These are phyloP conservation scores for Annulohypoxylon bovei DNA, from an alignment of 495 filamentous ascomycete species.

Conservation along the genomic window DNA sequence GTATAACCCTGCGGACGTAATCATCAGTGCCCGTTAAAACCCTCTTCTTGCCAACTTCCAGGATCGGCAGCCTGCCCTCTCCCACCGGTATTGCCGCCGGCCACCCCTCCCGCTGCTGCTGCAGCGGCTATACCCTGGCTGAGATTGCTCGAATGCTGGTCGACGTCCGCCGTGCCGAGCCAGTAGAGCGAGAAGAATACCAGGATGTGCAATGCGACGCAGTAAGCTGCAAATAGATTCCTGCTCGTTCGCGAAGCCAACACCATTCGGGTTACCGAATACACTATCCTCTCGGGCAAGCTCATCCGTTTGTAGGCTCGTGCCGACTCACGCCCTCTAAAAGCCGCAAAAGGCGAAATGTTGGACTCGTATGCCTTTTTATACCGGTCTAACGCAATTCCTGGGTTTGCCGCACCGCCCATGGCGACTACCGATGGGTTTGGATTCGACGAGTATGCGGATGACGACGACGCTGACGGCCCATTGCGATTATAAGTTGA, in stretches of 20 bases:
- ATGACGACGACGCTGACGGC: slow-evolving; percentile 70
- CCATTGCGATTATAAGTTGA: slow-evolving; percentile 84
- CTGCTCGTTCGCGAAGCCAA: slow-evolving; percentile 88
- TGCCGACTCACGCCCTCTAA: slow-evolving; percentile 88
- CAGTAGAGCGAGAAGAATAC: slow-evolving; percentile 88
- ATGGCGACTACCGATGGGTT: slow-evolving; percentile 74
- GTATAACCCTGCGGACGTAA: slow-evolving; percentile 13
- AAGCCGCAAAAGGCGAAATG: slow-evolving; percentile 94
- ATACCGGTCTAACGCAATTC: slow-evolving; percentile 84
- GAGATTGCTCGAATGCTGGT: slow-evolving; percentile 49
- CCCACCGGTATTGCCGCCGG: slow-evolving; percentile 32
- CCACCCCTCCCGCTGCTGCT: slow-evolving; percentile 43
- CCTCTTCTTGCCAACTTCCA: slow-evolving; percentile 53
- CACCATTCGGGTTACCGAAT: slow-evolving; percentile 89
- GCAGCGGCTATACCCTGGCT: slow-evolving; percentile 48
- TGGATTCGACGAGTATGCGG: slow-evolving; percentile 74
- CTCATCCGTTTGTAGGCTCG: slow-evolving; percentile 96
- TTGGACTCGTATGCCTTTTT: slow-evolving; percentile 93
- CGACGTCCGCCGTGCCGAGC: slow-evolving; percentile 68
- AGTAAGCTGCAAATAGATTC: slow-evolving; percentile 96
- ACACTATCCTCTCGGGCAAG: slow-evolving; percentile 87
- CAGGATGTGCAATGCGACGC: slow-evolving; percentile 84
- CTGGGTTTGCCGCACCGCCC: slow-evolving; percentile 60
- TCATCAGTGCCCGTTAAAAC: slow-evolving; percentile 50
- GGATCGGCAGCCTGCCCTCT: slow-evolving; percentile 34